Evolutionary conservation across 805 yeast species (phyloP).

Genomic region (Candida maris): DNA sequence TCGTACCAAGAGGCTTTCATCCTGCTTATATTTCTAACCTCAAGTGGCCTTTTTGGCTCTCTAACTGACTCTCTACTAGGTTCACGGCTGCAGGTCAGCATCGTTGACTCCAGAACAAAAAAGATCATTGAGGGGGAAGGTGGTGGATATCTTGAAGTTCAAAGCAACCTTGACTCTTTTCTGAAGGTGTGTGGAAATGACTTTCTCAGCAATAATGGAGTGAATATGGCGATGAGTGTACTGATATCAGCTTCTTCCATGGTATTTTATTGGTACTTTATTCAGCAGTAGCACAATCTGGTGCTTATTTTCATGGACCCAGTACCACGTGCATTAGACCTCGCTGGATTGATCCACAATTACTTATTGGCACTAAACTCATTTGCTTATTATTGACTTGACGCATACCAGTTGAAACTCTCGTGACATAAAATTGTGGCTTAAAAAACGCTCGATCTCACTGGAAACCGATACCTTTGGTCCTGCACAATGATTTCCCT

Average conservation of each 20-base stretch:
- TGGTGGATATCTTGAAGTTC: conserved; percentile 5
- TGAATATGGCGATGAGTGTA: conserved; percentile 6
- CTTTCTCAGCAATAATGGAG: conserved; percentile 8
- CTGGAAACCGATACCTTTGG: too few species aligned
- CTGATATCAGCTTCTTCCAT: background rate
- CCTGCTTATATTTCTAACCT: conserved; percentile 7
- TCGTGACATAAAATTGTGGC: too few species aligned
- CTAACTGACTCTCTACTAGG: conserved; percentile 14
- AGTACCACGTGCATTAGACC: too few species aligned
- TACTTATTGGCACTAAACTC: too few species aligned
- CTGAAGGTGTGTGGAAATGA: conserved; percentile 4
- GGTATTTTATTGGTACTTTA: background rate
- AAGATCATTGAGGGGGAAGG: conserved; percentile 11
- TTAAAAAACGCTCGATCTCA: too few species aligned
- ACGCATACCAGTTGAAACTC: too few species aligned
- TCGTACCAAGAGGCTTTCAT: background rate
- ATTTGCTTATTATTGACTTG: too few species aligned
- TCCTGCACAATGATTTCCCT: too few species aligned
- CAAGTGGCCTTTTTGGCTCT: conserved; percentile 10
- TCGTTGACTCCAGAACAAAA: conserved; percentile 1
- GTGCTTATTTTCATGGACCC: too few species aligned
- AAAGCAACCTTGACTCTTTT: background rate
- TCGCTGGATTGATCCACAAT: too few species aligned
- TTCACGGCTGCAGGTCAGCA: conserved; percentile 8
- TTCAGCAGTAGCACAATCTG: too few species aligned